Evolutionary conservation across 768 basidiomycete species (phyloP), one percentile per base, ranked within the genome.

Genomic region (Amanita subjunquillea): DNA sequence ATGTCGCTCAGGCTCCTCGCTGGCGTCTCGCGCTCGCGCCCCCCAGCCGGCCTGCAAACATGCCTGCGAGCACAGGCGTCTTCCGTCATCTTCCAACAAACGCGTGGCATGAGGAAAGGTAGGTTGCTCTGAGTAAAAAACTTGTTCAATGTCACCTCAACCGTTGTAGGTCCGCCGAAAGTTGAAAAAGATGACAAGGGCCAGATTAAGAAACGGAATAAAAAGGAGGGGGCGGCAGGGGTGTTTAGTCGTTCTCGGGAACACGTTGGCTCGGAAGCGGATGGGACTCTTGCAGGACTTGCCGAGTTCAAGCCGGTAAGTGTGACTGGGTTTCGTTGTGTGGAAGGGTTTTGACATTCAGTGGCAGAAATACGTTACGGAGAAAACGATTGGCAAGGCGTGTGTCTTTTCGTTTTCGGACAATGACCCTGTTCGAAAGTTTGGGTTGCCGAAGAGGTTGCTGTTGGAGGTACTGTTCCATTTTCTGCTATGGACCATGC

Each of bases 381-480:
- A 62, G 5, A 60, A 63, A 4, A 66, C 71, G 42, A 59, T 74
- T n/a, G 77, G 76, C 4, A 66, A 72, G 55, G 72, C 76, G 3
- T 66, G 75, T 48, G 67, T 68, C 32, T 82, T 82, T 56, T 57
- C 70, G 1, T 60, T 67, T 3, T 60, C 70, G 1, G 72, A 74
- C 23, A 72, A 73, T 36, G 74, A 76, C 54, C 75, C 80, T 0
- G 66, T 83, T n/a, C 70, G 75, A 29, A 72, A 75, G 50, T 91
- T 82, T 62, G 91, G 91, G 40, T 63, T 90, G 13, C 89, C 91
- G 0, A 79, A 76, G 56, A 80, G 77, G 53, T 59, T 89, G 54
- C 67, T 83, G 29, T 68, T 88, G 48, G 91, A 92, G 72, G 89
- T 89, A 40, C 20, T 77, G 30, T 22, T 29, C n/a, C 47, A 15